Conservation (phyloP, 2,329 filamentous ascomycete species). For the Xylariaceae sp. region DNA sequence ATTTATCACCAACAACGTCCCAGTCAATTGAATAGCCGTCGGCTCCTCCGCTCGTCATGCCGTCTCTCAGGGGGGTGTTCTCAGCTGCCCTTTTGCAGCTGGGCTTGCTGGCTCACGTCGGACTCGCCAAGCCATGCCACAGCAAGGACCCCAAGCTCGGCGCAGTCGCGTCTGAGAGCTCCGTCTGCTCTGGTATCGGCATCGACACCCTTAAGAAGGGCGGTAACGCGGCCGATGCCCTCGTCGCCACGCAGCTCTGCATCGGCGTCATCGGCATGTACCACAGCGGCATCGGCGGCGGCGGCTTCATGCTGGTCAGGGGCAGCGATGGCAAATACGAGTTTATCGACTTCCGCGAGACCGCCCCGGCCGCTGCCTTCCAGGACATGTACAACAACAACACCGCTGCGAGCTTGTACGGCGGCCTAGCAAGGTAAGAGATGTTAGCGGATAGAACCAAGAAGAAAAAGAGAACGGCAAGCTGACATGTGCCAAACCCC, state of each 20-base stretch:
- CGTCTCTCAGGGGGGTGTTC: constrained; percentile 19
- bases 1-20: too few relatives aligned
- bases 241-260: constrained; percentile 69
- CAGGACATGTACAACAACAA: constrained; percentile 78
- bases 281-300: constrained; percentile 79
- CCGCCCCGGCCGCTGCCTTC: constrained; percentile 70
- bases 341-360: constrained; percentile 80
- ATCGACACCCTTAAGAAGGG: constrained; percentile 53
- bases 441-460: not conserved
- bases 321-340: constrained; percentile 69
- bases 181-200: constrained; percentile 64
- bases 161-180: constrained; percentile 65
- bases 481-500: too few relatives aligned
- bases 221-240: constrained; percentile 70
- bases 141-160: constrained; percentile 36
- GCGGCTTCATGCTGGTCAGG: constrained; percentile 82
- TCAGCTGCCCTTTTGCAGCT: constrained; percentile 14
- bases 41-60: constrained; percentile 22
- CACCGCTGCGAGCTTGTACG: constrained; percentile 55
- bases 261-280: constrained; percentile 73
- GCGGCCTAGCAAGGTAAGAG: constrained; percentile 65
- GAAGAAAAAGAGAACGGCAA: not conserved
- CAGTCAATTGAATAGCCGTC: not conserved
- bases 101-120: constrained; percentile 15
- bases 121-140: constrained; percentile 14